Evolutionary conservation across 768 basidiomycete genomes (phyloP).

Genomic region (Fomitopsis serialis): DNA sequence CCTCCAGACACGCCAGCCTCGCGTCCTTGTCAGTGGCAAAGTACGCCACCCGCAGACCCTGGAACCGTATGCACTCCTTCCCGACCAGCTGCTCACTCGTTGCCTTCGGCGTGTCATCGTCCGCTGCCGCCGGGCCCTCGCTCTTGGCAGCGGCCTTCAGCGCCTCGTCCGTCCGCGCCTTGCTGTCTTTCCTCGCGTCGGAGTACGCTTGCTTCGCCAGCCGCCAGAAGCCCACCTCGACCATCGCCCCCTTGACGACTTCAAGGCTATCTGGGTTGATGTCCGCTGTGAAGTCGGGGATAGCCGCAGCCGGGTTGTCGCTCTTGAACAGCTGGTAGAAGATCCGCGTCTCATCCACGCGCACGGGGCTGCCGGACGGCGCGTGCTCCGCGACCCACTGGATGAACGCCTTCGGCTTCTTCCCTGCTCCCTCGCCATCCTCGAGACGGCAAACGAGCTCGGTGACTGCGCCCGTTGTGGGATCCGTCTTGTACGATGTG

Average conservation of each 20-base stretch:
- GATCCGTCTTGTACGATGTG: constrained; percentile 80
- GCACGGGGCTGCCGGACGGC: constrained; percentile 74
- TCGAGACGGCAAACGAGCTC: constrained; percentile 82
- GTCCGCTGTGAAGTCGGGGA: constrained; percentile 77
- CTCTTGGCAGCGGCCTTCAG: constrained; percentile 36
- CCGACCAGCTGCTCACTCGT: constrained; percentile 79
- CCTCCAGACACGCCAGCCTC: constrained; percentile 57
- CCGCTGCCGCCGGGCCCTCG: constrained; percentile 21
- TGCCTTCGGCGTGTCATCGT: constrained; percentile 61
- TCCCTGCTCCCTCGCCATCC: constrained; percentile 43
- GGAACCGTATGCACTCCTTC: constrained; percentile 92
- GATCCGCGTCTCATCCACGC: constrained; percentile 83
- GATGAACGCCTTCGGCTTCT: constrained; percentile 90
- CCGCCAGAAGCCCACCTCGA: constrained; percentile 87
- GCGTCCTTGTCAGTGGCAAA: constrained; percentile 91
- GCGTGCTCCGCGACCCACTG: constrained; percentile 94
- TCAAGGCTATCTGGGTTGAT: constrained; percentile 80
- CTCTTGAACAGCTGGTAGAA: constrained; percentile 95
- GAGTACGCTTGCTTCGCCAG: constrained; percentile 64
- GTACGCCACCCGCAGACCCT: constrained; percentile 92
- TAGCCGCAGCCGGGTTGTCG: constrained; percentile 69
- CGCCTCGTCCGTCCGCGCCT: constrained; percentile 55
- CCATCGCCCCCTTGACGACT: constrained; percentile 71
- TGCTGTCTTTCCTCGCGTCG: constrained; percentile 64
- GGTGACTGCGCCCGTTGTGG: constrained; percentile 61